Percentiles rank a stretch among this genome's conserved stretches.
Conservation (phyloP, 1,284 basidiomycete genomes). For the Tilletia setariae region DNA sequence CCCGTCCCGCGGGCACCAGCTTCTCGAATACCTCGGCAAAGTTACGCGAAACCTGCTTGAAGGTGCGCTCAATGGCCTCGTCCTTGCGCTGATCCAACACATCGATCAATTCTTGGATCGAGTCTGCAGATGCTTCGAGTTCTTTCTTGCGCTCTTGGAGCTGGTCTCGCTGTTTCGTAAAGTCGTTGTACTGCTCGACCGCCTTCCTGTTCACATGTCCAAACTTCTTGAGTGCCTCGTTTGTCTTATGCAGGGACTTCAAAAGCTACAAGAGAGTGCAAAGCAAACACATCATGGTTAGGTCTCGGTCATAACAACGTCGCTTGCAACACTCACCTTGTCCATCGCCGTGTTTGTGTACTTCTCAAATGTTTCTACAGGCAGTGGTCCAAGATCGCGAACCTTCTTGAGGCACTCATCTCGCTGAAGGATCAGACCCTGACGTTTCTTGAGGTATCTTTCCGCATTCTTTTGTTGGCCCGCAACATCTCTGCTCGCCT, state of each 20-base stretch:
- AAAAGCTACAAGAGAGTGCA: slow-evolving; percentile 64
- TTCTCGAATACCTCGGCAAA: slow-evolving; percentile 97
- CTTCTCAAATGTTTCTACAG: slow-evolving; percentile 95
- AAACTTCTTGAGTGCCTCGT: slow-evolving; percentile 90
- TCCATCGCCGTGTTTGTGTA: slow-evolving; percentile 78
- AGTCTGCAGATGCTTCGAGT: slow-evolving; percentile 78
- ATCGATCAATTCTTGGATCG: slow-evolving; percentile 90
- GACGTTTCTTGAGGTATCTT: slow-evolving; percentile 84
- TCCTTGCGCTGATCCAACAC: slow-evolving; percentile 95
- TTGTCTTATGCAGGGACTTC: slow-evolving; percentile 82
- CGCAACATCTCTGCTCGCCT: slow-evolving; percentile 78
- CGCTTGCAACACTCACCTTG: slow-evolving; percentile 60
- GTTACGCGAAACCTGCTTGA: slow-evolving; percentile 94
- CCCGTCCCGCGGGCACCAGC: slow-evolving; percentile 90
- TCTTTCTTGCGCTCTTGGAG: slow-evolving; percentile 80
- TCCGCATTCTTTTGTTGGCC: slow-evolving; percentile 92
- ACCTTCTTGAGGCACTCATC: slow-evolving; percentile 92
- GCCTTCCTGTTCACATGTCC: slow-evolving; percentile 99
- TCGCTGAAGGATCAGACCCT: slow-evolving; percentile 75
- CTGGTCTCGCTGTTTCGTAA: slow-evolving; percentile 94
- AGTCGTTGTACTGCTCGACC: slow-evolving; percentile 95
- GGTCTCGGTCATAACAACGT: background rate
- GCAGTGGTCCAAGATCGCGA: slow-evolving; percentile 89
- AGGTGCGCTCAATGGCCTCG: slow-evolving; percentile 95
- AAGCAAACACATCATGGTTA: background rate